Percentiles rank a stretch among this genome's conserved stretches.
Evolutionary conservation across 2,329 filamentous ascomycete species (phyloP).

Genomic region (Fusarium verrucosum): DNA sequence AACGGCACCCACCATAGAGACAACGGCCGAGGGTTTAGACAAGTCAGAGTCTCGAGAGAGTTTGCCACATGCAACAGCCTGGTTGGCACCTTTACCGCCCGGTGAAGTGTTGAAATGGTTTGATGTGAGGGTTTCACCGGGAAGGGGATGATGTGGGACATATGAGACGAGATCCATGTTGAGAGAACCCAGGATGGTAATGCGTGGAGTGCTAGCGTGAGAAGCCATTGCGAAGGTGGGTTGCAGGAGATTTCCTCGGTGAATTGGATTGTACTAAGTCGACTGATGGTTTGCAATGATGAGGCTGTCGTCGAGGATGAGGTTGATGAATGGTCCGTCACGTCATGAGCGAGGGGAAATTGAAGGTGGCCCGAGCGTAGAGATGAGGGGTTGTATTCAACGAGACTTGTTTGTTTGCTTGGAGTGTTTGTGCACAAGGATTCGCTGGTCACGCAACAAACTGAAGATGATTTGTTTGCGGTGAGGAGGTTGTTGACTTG

Average conservation of each 20-base stretch:
- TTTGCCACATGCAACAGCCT: slow-evolving; percentile 88
- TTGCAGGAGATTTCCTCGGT: background rate
- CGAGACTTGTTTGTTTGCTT: background rate
- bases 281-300: background rate
- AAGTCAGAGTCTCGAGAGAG: slow-evolving; percentile 67
- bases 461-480: slow-evolving; percentile 1
- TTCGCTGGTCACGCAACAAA: background rate
- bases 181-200: slow-evolving; percentile 89
- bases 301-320: slow-evolving; percentile 16
- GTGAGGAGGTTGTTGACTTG: slow-evolving; percentile 9
- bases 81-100: slow-evolving; percentile 95
- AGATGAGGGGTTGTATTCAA: background rate
- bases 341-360: background rate
- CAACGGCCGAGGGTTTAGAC: slow-evolving; percentile 51
- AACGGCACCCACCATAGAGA: slow-evolving; percentile 79
- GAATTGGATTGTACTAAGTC: slow-evolving; percentile 1
- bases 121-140: slow-evolving; percentile 88
- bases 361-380: background rate
- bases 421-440: background rate
- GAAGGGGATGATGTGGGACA: slow-evolving; percentile 81
- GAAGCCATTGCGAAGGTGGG: slow-evolving; percentile 33
- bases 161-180: slow-evolving; percentile 94
- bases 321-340: slow-evolving; percentile 13
- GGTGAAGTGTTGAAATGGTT: slow-evolving; percentile 80
- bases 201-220: slow-evolving; percentile 53